Evolutionary conservation across 2,329 filamentous ascomycete species (phyloP).

Genomic region (Microdochium bolleyi): DNA sequence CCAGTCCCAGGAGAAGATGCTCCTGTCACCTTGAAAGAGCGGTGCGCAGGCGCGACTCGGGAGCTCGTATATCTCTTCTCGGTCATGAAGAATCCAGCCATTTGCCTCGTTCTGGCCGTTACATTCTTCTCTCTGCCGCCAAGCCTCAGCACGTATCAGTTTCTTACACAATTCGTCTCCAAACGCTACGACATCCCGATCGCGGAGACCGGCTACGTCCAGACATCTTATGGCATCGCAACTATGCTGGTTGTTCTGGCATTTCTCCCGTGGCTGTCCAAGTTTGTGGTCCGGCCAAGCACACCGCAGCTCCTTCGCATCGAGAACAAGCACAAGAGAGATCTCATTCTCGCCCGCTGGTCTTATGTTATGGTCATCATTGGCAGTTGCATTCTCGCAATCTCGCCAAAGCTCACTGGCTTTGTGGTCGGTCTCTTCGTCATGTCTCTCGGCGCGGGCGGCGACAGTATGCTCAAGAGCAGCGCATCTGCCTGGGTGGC

Average conservation of each 20-base stretch:
- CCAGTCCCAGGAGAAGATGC: conserved; percentile 6
- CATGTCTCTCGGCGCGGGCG: conserved; percentile 17
- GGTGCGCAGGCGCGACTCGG: conserved; percentile 1
- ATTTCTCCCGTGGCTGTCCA: conserved; percentile 15
- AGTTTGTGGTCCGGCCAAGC: conserved; percentile 9
- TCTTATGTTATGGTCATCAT: conserved; percentile 12
- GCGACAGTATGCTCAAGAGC: conserved; percentile 16
- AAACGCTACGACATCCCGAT: conserved; percentile 19
- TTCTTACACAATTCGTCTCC: conserved; percentile 19
- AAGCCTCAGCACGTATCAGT: conserved; percentile 3
- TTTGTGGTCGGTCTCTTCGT: conserved; percentile 19
- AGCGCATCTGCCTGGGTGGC: conserved; percentile 16
- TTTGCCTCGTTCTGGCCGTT: conserved; percentile 8
- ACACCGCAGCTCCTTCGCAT: conserved; percentile 12
- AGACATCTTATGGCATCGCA: conserved; percentile 18
- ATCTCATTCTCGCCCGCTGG: conserved; percentile 15
- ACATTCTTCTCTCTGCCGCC: conserved; percentile 17
- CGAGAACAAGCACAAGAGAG: conserved; percentile 14
- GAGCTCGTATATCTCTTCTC: conserved; percentile 3
- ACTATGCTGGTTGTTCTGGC: conserved; percentile 14
- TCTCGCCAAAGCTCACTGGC: conserved; percentile 13
- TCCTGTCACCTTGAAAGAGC: not conserved
- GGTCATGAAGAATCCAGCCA: conserved; percentile 6
- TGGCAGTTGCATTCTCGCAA: conserved; percentile 15
- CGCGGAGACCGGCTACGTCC: conserved; percentile 20